Base-by-base conservation (phyloP, 2,329 filamentous ascomycete genomes). In the Arthroderma uncinatum region DNA sequence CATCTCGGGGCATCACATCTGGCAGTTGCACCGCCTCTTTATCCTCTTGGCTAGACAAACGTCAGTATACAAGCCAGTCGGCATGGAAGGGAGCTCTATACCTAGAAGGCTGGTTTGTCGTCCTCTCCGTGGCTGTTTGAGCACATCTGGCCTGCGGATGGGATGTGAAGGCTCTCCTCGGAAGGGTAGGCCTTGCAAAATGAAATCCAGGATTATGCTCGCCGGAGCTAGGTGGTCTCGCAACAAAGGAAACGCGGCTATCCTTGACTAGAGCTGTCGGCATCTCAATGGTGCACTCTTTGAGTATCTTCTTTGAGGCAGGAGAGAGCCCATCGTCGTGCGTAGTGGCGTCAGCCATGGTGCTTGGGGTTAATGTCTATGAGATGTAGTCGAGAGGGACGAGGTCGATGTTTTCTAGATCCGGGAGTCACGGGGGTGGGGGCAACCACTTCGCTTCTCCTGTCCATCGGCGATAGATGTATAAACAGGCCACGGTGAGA, bases 171-270 rank as follows among this genome's bases (percentile, higher is more conserved):
- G 53, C 59, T 16, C 55, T 53, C 14, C 57, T 62, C 42, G 63
- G 60, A 30, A 60, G 62, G 19, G 56, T 61, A 23, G 69, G 71
- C 54, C 66, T 71, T 14, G 66, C 60, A 58, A 73, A 73, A 4
- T 65, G 67, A 57, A 73, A 71, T 1, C 60, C 61, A 7, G 62
- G 37, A 16, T 62, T 48, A 44, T 72, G 66, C 23, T 68, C 58
- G 1, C 62, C 65, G 5, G 66, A 67, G 42, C 63, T 70, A 19
- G 62, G 55, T 10, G 69, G 70, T 1, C 70, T 67, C 40, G 68
- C 62, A 58, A 72, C 65, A 34, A 71, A 60, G 6, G 66, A 54
- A 23, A 66, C 61, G 28, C 58, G 57, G 39, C 57, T 56, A 9
- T 54, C 39, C 12, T 55, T 62, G 34, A 42, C 56, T 30, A 53